phyloP scores from a whole-genome alignment of 129 eudicot genomes.

The Flaveria robusta region DNA sequence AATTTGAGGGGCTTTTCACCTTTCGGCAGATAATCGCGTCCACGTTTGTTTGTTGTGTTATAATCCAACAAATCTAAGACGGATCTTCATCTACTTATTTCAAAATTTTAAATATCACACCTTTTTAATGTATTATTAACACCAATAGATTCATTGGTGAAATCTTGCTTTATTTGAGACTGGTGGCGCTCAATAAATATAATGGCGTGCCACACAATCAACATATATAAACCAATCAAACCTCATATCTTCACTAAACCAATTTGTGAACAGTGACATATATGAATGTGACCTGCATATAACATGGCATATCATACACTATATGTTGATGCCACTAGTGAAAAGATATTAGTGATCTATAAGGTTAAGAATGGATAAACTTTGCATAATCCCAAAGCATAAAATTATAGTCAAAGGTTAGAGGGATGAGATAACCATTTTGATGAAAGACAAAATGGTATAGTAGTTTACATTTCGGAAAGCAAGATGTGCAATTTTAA shows the following conservation, averaged over 20 bases:
- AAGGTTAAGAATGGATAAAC: too few relatives aligned
- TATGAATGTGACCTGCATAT: constrained; percentile 16
- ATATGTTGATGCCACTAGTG: too few relatives aligned
- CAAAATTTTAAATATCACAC: neutral
- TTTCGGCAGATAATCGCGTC: constrained; percentile 19
- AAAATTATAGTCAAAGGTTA: too few relatives aligned
- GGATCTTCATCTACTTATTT: neutral
- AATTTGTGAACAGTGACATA: constrained; percentile 2
- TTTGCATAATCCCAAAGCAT: too few relatives aligned
- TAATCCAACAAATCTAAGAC: constrained; percentile 20
- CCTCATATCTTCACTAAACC: neutral
- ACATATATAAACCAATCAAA: constrained; percentile 14
- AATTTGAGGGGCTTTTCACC: constrained; percentile 3
- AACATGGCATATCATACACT: neutral
- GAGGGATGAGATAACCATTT: too few relatives aligned
- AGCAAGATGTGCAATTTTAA: too few relatives aligned
- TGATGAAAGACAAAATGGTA: too few relatives aligned
- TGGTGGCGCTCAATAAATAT: constrained; percentile 12
- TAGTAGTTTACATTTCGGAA: too few relatives aligned
- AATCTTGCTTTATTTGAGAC: neutral
- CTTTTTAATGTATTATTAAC: neutral
- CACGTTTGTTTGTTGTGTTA: constrained; percentile 6
- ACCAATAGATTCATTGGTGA: neutral
- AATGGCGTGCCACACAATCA: constrained; percentile 18
- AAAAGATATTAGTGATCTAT: too few relatives aligned